phyloP scores from a whole-genome alignment of 2,329 filamentous ascomycete species.

The Whalleya microplaca region DNA sequence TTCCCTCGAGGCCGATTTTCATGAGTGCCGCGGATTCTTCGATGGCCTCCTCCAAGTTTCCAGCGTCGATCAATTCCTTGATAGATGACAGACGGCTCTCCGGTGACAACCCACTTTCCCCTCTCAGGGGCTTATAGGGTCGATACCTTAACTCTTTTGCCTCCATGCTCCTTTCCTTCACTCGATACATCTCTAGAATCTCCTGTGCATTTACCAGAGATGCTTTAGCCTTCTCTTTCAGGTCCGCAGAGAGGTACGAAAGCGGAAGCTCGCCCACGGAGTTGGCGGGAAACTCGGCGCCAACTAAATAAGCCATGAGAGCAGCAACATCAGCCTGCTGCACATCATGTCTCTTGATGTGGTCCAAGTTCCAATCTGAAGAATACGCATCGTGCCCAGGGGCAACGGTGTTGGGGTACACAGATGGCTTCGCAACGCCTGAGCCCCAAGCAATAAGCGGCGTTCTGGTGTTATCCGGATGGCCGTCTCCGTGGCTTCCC shows the following conservation, averaged over 20 bases:
- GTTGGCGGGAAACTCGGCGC: slow-evolving; percentile 90
- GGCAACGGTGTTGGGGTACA: slow-evolving; percentile 58
- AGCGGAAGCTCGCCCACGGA: slow-evolving; percentile 93
- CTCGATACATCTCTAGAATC: slow-evolving; percentile 93
- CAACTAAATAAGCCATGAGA: slow-evolving; percentile 90
- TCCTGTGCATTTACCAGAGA: slow-evolving; percentile 81
- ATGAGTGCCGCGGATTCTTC: slow-evolving; percentile 77
- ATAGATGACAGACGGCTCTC: slow-evolving; percentile 72
- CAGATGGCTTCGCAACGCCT: slow-evolving; percentile 77
- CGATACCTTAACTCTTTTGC: slow-evolving; percentile 75
- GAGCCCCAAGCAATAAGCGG: slow-evolving; percentile 93
- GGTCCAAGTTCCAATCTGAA: slow-evolving; percentile 81
- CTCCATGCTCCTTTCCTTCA: slow-evolving; percentile 88
- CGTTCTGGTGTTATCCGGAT: slow-evolving; percentile 95
- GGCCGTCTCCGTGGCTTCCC: slow-evolving; percentile 98
- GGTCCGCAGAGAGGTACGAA: slow-evolving; percentile 73
- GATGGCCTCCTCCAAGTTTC: slow-evolving; percentile 77
- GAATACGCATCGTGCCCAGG: slow-evolving; percentile 92
- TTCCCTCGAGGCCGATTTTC: slow-evolving; percentile 74
- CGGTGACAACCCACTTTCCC: slow-evolving; percentile 60
- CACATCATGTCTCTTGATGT: slow-evolving; percentile 86
- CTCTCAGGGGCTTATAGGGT: slow-evolving; percentile 73
- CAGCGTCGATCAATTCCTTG: slow-evolving; percentile 65
- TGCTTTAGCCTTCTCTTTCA: slow-evolving; percentile 80
- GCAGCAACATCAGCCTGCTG: slow-evolving; percentile 92